Evolutionary conservation across 176 grass and related monocot genomes (phyloP), one percentile per base, ranked within the genome.

Genomic region (Luzula sylvatica): DNA sequence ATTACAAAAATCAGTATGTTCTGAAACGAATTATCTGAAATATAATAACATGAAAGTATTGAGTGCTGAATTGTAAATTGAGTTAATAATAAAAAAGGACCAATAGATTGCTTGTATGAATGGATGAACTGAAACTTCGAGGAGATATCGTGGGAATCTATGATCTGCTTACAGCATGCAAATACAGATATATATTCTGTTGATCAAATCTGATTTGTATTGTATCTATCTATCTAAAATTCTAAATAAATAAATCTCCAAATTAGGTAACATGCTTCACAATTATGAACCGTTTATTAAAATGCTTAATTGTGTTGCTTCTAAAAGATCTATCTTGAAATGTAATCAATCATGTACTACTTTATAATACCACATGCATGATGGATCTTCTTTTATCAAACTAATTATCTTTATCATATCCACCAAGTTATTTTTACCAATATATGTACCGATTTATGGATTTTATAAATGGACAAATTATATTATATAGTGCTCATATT

Each of bases 211-310:
- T 64, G 60, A 64, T 64, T 50, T 64, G 43, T 22, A 45, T 32
- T 9, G n/a, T n/a, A n/a, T n/a, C n/a, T n/a, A n/a, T n/a, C n/a
- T n/a, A n/a, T n/a, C 57, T 61, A 43, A 7, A 61, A 61, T 3
- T 42, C 27, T 61, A 1, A 45, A 41, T 27, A 29, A 23, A 64
- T 19, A 50, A 64, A 50, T 49, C 60, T 64, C 44, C n/a, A 64
- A 64, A 39, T 64, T 64, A 22, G 43, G 60, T 64, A 64, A 64
- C 43, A 64, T 64, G 60, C 60, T 35, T 22, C 60, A 28, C 60
- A 49, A 64, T 64, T 64, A 64, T 64, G 38, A 50, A 64, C 41
- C 46, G 15, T 44, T 28, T 5, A 7, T 27, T 64, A 47, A 50
- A 64, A 50, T 64, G 29, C 44, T 29, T 11, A 20, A 27, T 30